Evolutionary conservation across 306 rosid species (phyloP), one percentile per base, ranked within the genome.

Genomic region (Ammopiptanthus mongolicus): DNA sequence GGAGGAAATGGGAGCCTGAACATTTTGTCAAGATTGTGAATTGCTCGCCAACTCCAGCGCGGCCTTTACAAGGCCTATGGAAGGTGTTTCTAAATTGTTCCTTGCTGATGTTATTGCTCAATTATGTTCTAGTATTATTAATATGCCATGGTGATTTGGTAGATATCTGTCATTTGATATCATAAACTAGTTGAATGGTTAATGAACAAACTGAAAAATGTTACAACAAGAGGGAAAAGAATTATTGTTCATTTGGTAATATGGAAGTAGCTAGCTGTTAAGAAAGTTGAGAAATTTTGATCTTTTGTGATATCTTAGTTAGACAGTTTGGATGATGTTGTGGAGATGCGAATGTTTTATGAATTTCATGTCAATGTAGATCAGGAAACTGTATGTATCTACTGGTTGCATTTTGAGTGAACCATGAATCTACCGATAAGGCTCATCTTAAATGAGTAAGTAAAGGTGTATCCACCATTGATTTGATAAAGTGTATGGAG

Each of bases 51-150:
- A 79, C 97, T 0, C 87, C 75, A n/a, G 57, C 76, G 4, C 78
- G 98, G 79, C 99, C 99, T 61, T 85, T 95, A 76, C 98, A 95
- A 89, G 99, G 99, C 69, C 86, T 95, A 2, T 95, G 99, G 99
- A 95, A 95, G 98, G 99, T 95, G 76, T 51, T 73, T 37, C 48
- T 67, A 11, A 56, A 31, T 65, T 75, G 47, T 68, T 65, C 61
- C 63, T 78, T 58, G 69, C 47, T 73, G 21, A 61, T 84, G 46
- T 67, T 77, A n/a, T 25, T 66, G 76, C 82, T 82, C 83, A 36
- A 19, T 77, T 74, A 41, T 58, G 25, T 31, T 65, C 33, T 46
- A 55, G 5, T 39, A 25, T n/a, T n/a, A n/a, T n/a, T n/a, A n/a
- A 41, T 41, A 9, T 37, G 10, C 12, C 44, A 37, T 79, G 48